phyloP scores from a whole-genome alignment of 2,329 filamentous ascomycete species.

The Calonectria henricotiae region DNA sequence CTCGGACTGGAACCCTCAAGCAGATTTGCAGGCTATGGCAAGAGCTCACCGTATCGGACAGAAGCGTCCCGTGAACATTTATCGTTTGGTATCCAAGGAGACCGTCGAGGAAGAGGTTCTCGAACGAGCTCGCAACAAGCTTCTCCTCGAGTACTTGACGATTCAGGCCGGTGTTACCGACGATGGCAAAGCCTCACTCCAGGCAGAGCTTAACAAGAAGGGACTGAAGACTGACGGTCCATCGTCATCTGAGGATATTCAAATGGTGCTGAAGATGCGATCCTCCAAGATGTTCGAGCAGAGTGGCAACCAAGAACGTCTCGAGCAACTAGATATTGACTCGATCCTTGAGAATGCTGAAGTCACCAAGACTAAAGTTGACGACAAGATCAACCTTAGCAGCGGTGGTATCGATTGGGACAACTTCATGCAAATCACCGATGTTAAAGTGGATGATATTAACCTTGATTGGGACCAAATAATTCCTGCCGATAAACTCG shows the following conservation, averaged over 20 bases:
- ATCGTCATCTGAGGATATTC: constrained; percentile 94
- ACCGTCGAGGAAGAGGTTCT: constrained; percentile 98
- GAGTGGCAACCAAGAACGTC: constrained; percentile 94
- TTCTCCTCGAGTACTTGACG: constrained; percentile 96
- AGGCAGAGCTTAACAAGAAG: constrained; percentile 84
- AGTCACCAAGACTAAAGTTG: constrained; percentile 95
- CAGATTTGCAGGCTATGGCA: constrained; percentile 98
- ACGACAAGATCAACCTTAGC: constrained; percentile 91
- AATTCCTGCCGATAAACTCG: constrained; percentile 93
- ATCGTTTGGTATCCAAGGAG: constrained; percentile 96
- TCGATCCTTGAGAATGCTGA: constrained; percentile 97
- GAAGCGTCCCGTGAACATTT: constrained; percentile 95
- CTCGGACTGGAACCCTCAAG: constrained; percentile 99
- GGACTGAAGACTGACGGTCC: constrained; percentile 83
- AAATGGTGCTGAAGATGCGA: constrained; percentile 94
- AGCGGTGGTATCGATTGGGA: constrained; percentile 89
- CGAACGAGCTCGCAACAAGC: constrained; percentile 96
- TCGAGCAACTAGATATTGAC: constrained; percentile 98
- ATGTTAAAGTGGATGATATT: constrained; percentile 91
- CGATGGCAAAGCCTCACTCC: constrained; percentile 87
- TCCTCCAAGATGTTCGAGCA: constrained; percentile 99
- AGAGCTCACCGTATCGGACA: constrained; percentile 98
- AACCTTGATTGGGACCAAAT: constrained; percentile 97
- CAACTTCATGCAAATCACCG: constrained; percentile 97
- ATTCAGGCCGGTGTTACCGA: constrained; percentile 98